Evolutionary conservation across 148 eudicot genomes (phyloP).

Genomic region (Chenopodium album): DNA sequence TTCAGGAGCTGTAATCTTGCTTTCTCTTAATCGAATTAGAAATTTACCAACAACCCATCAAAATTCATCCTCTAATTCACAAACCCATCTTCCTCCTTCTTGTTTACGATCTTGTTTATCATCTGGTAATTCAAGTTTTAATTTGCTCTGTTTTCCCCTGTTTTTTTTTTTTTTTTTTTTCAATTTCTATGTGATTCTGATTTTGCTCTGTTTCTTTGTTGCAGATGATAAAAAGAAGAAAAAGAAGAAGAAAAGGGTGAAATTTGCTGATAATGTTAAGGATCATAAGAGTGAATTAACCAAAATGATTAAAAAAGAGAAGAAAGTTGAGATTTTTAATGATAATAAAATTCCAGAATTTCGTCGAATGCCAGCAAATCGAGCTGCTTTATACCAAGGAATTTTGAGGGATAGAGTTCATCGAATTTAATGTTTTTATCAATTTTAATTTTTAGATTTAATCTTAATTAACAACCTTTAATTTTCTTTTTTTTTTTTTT

Average conservation of each 20-base stretch:
- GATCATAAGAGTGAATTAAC: constrained; percentile 15
- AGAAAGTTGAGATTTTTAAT: background rate
- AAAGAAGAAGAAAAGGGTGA: constrained; percentile 58
- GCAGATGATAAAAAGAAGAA: constrained; percentile 37
- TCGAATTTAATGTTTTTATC: constrained; percentile 37
- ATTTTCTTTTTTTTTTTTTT: background rate
- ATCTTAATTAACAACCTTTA: background rate
- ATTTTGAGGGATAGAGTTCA: constrained; percentile 56
- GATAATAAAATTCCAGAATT: constrained; percentile 7
- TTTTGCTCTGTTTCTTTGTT: background rate
- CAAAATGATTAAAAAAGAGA: constrained; percentile 6
- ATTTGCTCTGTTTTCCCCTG: constrained; percentile 16
- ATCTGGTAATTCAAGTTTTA: constrained; percentile 34
- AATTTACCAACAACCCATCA: constrained; percentile 26
- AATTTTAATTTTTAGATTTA: background rate
- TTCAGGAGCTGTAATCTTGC: constrained; percentile 52
- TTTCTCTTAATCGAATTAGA: constrained; percentile 39
- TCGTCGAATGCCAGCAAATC: constrained; percentile 52
- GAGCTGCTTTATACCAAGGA: constrained; percentile 55
- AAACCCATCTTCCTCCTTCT: constrained; percentile 6
- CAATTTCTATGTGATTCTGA: background rate
- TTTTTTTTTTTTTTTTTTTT: background rate
- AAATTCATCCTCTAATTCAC: constrained; percentile 12
- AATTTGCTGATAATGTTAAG: constrained; percentile 55
- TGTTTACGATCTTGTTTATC: constrained; percentile 47